phyloP scores from a whole-genome alignment of 2,329 filamentous ascomycete genomes.

The Esteya vermicola region DNA sequence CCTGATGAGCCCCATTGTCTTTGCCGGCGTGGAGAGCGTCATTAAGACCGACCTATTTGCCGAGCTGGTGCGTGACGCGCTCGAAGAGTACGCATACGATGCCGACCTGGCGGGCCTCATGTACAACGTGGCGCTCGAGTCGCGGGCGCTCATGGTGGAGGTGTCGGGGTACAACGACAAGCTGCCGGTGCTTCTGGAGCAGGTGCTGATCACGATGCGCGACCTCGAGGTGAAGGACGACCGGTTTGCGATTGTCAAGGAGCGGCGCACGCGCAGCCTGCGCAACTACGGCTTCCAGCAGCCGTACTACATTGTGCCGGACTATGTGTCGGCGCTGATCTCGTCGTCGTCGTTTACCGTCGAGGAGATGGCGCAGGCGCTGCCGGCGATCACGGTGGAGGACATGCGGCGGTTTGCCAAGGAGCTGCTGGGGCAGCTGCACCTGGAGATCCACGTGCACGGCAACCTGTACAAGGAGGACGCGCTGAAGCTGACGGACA shows the following conservation, averaged over 20 bases:
- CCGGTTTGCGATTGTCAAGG: constrained; percentile 82
- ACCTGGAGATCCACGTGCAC: constrained; percentile 78
- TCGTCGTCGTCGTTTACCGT: constrained; percentile 65
- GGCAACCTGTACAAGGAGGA: constrained; percentile 94
- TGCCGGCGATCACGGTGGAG: constrained; percentile 59
- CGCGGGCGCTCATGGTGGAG: constrained; percentile 60
- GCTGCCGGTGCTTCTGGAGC: constrained; percentile 76
- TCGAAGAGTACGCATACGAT: constrained; percentile 91
- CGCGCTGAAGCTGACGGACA: constrained; percentile 67
- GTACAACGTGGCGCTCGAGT: constrained; percentile 63
- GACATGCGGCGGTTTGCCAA: constrained; percentile 67
- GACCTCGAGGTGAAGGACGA: constrained; percentile 76
- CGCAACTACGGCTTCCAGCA: constrained; percentile 81
- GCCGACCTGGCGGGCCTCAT: constrained; percentile 82
- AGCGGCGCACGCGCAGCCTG: constrained; percentile 61
- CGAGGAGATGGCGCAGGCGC: constrained; percentile 64
- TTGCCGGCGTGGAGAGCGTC: constrained; percentile 61
- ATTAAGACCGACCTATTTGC: constrained; percentile 71
- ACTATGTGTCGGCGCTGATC: constrained; percentile 69
- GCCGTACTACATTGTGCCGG: constrained; percentile 76
- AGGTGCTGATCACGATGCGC: constrained; percentile 71
- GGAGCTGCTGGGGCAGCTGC: constrained; percentile 66
- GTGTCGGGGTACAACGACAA: constrained; percentile 95
- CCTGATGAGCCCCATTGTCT: constrained; percentile 65
- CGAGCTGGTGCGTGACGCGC: constrained; percentile 72